Conservation (phyloP, 2,329 filamentous ascomycete species). For the Colletotrichum sansevieriae region DNA sequence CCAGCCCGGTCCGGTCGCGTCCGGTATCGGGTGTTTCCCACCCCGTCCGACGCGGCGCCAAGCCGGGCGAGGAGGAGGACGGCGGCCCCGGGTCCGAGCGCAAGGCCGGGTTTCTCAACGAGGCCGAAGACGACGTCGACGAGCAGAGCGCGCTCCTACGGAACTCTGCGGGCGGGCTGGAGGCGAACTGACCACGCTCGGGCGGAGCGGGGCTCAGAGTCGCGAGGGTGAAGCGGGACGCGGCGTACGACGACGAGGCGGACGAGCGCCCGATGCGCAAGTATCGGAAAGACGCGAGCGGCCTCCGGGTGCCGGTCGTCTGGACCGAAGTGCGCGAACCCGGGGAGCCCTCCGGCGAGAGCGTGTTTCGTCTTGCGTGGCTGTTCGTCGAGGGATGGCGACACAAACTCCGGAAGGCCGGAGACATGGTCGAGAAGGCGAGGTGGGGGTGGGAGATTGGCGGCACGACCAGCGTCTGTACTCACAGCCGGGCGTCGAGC, state of each 20-base stretch:
- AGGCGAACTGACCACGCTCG: conserved; percentile 56
- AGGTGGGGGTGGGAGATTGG: conserved; percentile 49
- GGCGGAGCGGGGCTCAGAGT: conserved; percentile 43
- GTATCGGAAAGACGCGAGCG: conserved; percentile 28
- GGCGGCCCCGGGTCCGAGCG: conserved; percentile 32
- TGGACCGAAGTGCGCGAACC: conserved; percentile 20
- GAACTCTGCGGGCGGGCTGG: conserved; percentile 35
- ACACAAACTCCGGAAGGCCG: conserved; percentile 48
- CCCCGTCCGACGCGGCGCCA: conserved; percentile 30
- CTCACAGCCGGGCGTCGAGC: conserved; percentile 26
- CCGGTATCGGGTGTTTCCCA: conserved; percentile 46
- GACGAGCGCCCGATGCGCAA: conserved; percentile 20
- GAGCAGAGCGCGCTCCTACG: conserved; percentile 51
- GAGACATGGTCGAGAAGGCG: conserved; percentile 51
- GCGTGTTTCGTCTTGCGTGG: conserved; percentile 53
- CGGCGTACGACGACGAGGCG: conserved; percentile 35
- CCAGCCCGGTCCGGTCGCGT: conserved; percentile 44
- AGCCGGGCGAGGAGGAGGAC: conserved; percentile 40
- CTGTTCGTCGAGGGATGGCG: conserved; percentile 55
- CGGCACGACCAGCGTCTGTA: conserved; percentile 42
- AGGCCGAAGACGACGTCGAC: conserved; percentile 42
- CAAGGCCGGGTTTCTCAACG: conserved; percentile 41
- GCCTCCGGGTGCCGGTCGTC: conserved; percentile 29
- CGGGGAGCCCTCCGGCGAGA: conserved; percentile 41
- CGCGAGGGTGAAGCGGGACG: conserved; percentile 35